Evolutionary conservation across 2,329 filamentous ascomycete genomes (phyloP).

Genomic region (Botrytis hyacinthi): DNA sequence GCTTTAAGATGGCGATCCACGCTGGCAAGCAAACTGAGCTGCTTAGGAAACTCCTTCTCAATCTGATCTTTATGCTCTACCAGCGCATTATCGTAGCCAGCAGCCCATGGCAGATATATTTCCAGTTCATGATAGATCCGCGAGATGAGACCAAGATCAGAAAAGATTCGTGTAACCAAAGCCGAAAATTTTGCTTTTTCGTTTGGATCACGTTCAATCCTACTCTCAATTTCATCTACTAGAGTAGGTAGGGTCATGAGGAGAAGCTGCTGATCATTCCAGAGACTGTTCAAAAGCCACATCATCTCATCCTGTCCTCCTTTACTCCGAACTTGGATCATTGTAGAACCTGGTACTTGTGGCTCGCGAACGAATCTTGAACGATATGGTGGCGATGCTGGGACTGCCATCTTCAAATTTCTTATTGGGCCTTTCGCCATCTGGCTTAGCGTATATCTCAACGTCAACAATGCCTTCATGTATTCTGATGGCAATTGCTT

Average conservation of each 20-base stretch:
- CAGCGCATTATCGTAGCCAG: constrained; percentile 22
- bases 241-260: constrained; percentile 23
- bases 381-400: neutral
- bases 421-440: constrained; percentile 24
- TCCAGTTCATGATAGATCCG: constrained; percentile 26
- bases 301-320: neutral
- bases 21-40: neutral
- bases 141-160: constrained; percentile 26
- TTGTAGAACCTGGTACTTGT: neutral
- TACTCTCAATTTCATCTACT: constrained; percentile 28
- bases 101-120: constrained; percentile 29
- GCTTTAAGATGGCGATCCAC: neutral
- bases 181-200: constrained; percentile 27
- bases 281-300: neutral
- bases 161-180: constrained; percentile 23
- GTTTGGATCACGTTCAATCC: constrained; percentile 24
- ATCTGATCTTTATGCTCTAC: neutral
- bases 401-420: neutral
- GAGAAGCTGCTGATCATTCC: neutral
- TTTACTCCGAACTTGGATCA: neutral
- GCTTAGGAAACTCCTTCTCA: neutral
- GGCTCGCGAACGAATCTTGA: neutral
- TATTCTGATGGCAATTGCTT: constrained; percentile 43
- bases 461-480: constrained; percentile 42
- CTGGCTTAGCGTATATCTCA: constrained; percentile 41